Evolutionary conservation across 2,329 filamentous ascomycete species (phyloP).

Genomic region (Aspergillus bombycis): DNA sequence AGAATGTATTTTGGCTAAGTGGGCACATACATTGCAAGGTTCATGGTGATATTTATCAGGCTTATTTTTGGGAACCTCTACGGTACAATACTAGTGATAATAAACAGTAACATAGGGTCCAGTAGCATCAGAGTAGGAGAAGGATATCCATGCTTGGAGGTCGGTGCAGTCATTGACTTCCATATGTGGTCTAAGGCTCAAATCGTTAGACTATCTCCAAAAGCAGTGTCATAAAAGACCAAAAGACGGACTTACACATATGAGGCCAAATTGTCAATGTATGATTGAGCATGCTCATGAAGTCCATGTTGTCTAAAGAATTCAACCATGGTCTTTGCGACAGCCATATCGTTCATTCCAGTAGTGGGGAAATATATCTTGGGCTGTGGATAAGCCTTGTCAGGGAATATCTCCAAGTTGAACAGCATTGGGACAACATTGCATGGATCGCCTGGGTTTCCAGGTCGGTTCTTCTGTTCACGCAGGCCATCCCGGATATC

Average conservation of each 20-base stretch:
- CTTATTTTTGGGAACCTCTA: too few species aligned
- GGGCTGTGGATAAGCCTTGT: constrained; percentile 1
- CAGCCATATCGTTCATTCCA: constrained; percentile 14
- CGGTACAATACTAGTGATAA: neutral
- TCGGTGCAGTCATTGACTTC: neutral
- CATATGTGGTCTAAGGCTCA: neutral
- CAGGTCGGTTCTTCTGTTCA: constrained; percentile 9
- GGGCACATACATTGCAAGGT: accelerated
- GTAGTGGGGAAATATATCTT: constrained; percentile 20
- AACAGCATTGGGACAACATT: constrained; percentile 13
- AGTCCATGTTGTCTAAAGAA: constrained; percentile 10
- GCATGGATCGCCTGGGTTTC: constrained; percentile 11
- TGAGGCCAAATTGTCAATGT: constrained; percentile 12
- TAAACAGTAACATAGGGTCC: neutral
- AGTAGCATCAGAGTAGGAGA: neutral
- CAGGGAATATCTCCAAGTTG: constrained; percentile 14
- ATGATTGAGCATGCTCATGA: constrained; percentile 10
- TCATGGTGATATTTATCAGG: too few species aligned
- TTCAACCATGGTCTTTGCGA: constrained; percentile 7
- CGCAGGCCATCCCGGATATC: constrained; percentile 17
- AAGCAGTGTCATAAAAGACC: too few species aligned
- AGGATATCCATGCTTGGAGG: neutral
- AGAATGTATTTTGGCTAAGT: too few species aligned
- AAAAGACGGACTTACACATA: constrained; percentile 13
- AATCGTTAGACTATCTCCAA: neutral